Percentiles rank a stretch among this genome's conserved stretches.
Evolutionary conservation across 176 grass and related monocot species (phyloP).

Genomic region (Oryza rufipogon): DNA sequence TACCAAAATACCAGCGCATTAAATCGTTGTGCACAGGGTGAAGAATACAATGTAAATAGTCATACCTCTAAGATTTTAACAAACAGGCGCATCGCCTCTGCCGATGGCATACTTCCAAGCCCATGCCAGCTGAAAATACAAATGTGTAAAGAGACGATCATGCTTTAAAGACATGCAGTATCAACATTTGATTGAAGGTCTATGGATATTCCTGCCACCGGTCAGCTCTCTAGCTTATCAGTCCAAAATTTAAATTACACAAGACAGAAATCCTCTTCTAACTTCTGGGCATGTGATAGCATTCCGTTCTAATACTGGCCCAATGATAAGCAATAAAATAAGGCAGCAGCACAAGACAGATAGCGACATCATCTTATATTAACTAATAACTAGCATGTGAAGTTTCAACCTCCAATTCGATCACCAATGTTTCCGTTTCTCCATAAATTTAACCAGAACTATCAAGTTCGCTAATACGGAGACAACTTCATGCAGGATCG

Average conservation of each 20-base stretch:
- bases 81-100: constrained; percentile 97
- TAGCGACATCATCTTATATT: neutral
- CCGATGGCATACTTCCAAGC: constrained; percentile 80
- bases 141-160: constrained; percentile 11
- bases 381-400: neutral
- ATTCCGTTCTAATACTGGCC: neutral
- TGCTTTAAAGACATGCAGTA: constrained; percentile 1
- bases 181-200: constrained; percentile 16
- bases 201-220: neutral
- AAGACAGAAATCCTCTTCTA: neutral
- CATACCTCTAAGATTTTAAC: constrained; percentile 99
- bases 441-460: neutral
- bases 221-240: constrained; percentile 14
- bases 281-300: neutral
- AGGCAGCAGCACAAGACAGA: neutral
- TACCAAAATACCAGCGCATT: constrained; percentile 38
- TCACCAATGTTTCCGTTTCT: neutral
- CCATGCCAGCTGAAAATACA: constrained; percentile 83
- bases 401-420: neutral
- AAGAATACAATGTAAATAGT: constrained; percentile 21
- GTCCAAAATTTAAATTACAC: constrained; percentile 25
- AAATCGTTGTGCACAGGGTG: constrained; percentile 21
- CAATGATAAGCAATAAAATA: neutral
- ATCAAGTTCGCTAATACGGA: neutral
- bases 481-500: neutral